These are phyloP conservation scores for Mycosphaerella sp. DNA, from an alignment of 2,329 filamentous ascomycete genomes.

Conservation along the genomic window DNA sequence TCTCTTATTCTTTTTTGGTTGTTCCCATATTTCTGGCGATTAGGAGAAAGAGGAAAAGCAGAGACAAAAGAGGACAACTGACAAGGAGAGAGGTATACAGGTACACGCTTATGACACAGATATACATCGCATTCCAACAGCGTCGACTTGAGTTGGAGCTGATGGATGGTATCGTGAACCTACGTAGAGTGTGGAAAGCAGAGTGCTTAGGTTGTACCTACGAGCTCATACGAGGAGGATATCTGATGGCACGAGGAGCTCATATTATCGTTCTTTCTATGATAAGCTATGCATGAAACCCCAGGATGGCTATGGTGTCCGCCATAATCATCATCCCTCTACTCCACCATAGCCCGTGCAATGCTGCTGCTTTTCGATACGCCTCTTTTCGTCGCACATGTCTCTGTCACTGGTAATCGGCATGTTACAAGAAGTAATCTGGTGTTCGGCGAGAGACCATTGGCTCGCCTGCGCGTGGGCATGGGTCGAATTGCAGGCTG, in stretches of 20 bases:
- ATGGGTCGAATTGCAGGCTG: conserved; percentile 98
- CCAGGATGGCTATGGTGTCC: background rate
- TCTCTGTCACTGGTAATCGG: conserved; percentile 7
- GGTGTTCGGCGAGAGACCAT: conserved; percentile 96
- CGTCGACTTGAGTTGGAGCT: background rate
- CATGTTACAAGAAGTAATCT: conserved; percentile 89
- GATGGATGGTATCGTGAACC: too few relatives aligned
- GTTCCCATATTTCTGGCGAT: too few relatives aligned
- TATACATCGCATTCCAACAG: too few relatives aligned
- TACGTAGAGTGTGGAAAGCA: too few relatives aligned
- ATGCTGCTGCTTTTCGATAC: background rate
- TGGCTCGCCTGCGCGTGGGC: conserved; percentile 91
- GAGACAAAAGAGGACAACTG: background rate
- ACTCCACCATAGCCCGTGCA: background rate
- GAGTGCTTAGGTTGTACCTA: too few relatives aligned
- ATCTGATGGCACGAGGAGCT: background rate
- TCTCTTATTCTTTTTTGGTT: too few relatives aligned
- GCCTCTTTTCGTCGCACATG: background rate
- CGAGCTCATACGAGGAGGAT: background rate
- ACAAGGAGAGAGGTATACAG: background rate
- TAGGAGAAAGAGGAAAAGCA: background rate
- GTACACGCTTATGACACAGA: background rate
- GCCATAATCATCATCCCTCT: background rate
- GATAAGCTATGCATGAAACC: background rate
- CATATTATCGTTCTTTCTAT: background rate